phyloP scores from a whole-genome alignment of 2,329 filamentous ascomycete species.

The Zalaria sp. region DNA sequence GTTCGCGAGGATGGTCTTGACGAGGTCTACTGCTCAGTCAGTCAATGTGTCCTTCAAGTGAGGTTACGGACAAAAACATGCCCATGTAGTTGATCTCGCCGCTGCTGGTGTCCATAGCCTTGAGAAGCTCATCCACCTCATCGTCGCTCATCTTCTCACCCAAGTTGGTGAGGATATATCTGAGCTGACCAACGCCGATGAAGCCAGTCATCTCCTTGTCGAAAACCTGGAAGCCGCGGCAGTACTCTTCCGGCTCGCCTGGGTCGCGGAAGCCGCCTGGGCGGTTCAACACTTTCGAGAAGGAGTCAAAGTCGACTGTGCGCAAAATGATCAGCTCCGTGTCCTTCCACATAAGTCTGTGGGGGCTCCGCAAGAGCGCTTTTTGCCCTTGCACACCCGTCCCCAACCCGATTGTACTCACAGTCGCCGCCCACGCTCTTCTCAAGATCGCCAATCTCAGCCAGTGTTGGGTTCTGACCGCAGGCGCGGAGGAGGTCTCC shows the following conservation, averaged over 20 bases:
- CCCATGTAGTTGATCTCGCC: slow-evolving; percentile 97
- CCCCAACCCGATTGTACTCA: slow-evolving; percentile 37
- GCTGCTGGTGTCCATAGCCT: slow-evolving; percentile 90
- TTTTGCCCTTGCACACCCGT: background rate
- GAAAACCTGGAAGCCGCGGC: slow-evolving; percentile 96
- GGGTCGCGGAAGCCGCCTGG: slow-evolving; percentile 97
- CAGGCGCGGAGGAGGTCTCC: slow-evolving; percentile 92
- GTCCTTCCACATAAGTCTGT: background rate
- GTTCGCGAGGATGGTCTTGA: slow-evolving; percentile 26
- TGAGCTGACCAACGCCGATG: slow-evolving; percentile 92
- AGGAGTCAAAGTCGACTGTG: slow-evolving; percentile 92
- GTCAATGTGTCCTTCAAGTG: background rate
- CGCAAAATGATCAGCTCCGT: background rate
- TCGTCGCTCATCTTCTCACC: slow-evolving; percentile 99
- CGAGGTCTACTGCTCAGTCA: slow-evolving; percentile 17
- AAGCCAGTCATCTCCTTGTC: slow-evolving; percentile 98
- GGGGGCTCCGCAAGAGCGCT: background rate
- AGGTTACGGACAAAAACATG: slow-evolving; percentile 28
- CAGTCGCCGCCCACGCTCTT: slow-evolving; percentile 81
- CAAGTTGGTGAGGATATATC: slow-evolving; percentile 92
- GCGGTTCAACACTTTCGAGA: slow-evolving; percentile 91
- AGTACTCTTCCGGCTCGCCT: slow-evolving; percentile 95
- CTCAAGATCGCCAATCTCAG: slow-evolving; percentile 87
- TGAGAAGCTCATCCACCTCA: slow-evolving; percentile 96
- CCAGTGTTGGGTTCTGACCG: slow-evolving; percentile 91